Evolutionary conservation across 495 filamentous ascomycete species (phyloP).

Genomic region (Xeromyces bisporus): DNA sequence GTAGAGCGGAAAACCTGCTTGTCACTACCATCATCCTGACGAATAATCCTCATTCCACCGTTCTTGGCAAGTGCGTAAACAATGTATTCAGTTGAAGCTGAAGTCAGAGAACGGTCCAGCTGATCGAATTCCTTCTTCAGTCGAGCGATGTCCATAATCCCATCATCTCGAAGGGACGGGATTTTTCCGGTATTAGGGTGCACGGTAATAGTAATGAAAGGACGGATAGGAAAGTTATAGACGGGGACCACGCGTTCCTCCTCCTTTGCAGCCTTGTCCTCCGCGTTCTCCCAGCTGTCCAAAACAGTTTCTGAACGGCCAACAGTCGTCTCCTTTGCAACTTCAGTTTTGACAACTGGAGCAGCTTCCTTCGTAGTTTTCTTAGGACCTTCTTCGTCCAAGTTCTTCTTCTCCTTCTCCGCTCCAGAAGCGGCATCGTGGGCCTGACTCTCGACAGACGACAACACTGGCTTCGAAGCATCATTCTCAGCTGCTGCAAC

Average conservation of each 20-base stretch:
- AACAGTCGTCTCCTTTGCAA: constrained; percentile 39
- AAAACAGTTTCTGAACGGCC: constrained; percentile 37
- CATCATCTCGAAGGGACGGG: constrained; percentile 47
- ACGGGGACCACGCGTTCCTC: constrained; percentile 51
- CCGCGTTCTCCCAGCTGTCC: constrained; percentile 68
- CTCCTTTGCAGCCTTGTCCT: constrained; percentile 56
- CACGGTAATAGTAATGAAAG: constrained; percentile 67
- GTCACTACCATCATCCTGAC: constrained; percentile 82
- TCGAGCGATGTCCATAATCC: constrained; percentile 73
- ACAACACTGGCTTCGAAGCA: constrained; percentile 15
- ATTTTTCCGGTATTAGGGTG: constrained; percentile 19
- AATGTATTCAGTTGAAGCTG: constrained; percentile 82
- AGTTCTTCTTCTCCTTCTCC: constrained; percentile 29
- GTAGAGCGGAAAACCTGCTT: constrained; percentile 75
- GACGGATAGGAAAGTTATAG: constrained; percentile 88
- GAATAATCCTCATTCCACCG: constrained; percentile 78
- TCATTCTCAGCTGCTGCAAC: constrained; percentile 15
- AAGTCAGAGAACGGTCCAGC: constrained; percentile 78
- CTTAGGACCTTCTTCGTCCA: constrained; percentile 36
- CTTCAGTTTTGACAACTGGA: constrained; percentile 34
- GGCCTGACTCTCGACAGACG: constrained; percentile 18
- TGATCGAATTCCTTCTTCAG: constrained; percentile 97
- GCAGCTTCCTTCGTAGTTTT: constrained; percentile 23
- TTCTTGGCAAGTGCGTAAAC: constrained; percentile 84
- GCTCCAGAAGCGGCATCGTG: constrained; percentile 19